Percentiles rank a stretch among this genome's conserved stretches.
Evolutionary conservation across 176 grass and related monocot species (phyloP).

Genomic region (Carex kokanica): DNA sequence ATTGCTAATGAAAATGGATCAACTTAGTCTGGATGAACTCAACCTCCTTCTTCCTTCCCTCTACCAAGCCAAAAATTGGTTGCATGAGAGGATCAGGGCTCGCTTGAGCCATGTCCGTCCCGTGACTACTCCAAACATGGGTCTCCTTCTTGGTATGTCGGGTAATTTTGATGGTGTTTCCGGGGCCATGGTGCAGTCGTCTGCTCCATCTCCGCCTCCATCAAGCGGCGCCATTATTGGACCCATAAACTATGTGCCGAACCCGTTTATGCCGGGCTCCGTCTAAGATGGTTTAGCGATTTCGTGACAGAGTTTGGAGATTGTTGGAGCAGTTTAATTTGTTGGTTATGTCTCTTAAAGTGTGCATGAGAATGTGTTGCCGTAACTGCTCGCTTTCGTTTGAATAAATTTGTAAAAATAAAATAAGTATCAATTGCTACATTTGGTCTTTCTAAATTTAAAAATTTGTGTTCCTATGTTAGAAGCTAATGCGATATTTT

Average conservation of each 20-base stretch:
- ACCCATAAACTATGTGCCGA: neutral
- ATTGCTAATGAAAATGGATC: conserved; percentile 18
- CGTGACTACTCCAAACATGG: neutral
- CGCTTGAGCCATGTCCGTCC: neutral
- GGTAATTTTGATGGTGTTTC: too few relatives aligned
- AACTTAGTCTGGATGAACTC: conserved; percentile 23
- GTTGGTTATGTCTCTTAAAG: neutral
- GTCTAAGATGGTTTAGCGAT: neutral
- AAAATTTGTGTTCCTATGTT: neutral
- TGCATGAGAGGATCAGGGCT: conserved; percentile 16
- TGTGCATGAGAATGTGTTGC: neutral
- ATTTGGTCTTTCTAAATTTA: neutral
- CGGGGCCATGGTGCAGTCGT: neutral
- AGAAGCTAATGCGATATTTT: neutral
- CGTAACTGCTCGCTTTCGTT: neutral
- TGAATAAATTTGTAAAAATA: neutral
- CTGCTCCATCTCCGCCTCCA: neutral
- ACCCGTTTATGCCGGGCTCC: conserved; percentile 11
- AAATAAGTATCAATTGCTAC: neutral
- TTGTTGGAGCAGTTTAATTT: neutral
- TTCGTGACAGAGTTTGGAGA: neutral
- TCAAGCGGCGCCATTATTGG: neutral
- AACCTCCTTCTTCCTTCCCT: conserved; percentile 14
- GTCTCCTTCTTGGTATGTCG: neutral
- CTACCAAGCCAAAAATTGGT: neutral